Conservation (phyloP, 2,329 filamentous ascomycete genomes). For the Tolypocladium ophioglossoides region DNA sequence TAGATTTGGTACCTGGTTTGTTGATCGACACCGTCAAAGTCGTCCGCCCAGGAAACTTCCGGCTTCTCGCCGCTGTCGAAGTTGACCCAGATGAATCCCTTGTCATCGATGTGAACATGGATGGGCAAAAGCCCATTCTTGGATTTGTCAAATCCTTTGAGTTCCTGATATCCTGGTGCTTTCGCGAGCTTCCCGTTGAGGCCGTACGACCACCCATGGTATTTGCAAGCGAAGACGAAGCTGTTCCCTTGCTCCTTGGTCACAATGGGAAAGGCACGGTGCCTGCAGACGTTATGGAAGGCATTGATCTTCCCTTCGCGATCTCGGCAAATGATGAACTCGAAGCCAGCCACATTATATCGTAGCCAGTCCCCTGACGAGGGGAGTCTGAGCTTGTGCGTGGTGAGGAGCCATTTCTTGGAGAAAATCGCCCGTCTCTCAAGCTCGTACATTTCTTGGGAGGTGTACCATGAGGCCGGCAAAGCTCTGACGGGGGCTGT, state of each 20-base stretch:
- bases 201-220: conserved; percentile 54
- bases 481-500: conserved; percentile 24
- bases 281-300: conserved; percentile 54
- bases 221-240: conserved; percentile 46
- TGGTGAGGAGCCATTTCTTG: conserved; percentile 43
- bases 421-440: conserved; percentile 48
- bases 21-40: conserved; percentile 36
- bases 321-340: conserved; percentile 42
- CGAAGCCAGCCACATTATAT: conserved; percentile 43
- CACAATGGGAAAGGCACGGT: conserved; percentile 50
- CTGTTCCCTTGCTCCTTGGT: conserved; percentile 37
- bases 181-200: conserved; percentile 47
- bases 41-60: conserved; percentile 39
- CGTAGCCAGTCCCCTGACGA: conserved; percentile 46
- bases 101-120: conserved; percentile 40
- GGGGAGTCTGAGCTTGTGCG: conserved; percentile 37
- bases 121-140: conserved; percentile 46
- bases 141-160: conserved; percentile 44
- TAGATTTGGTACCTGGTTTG: conserved; percentile 33
- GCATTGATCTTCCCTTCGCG: conserved; percentile 41
- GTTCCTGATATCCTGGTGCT: conserved; percentile 45
- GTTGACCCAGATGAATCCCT: conserved; percentile 50
- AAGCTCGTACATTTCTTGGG: conserved; percentile 43
- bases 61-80: conserved; percentile 35
- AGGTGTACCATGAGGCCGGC: conserved; percentile 40